phyloP scores from a whole-genome alignment of 495 filamentous ascomycete species.

The Penicillium canescens region DNA sequence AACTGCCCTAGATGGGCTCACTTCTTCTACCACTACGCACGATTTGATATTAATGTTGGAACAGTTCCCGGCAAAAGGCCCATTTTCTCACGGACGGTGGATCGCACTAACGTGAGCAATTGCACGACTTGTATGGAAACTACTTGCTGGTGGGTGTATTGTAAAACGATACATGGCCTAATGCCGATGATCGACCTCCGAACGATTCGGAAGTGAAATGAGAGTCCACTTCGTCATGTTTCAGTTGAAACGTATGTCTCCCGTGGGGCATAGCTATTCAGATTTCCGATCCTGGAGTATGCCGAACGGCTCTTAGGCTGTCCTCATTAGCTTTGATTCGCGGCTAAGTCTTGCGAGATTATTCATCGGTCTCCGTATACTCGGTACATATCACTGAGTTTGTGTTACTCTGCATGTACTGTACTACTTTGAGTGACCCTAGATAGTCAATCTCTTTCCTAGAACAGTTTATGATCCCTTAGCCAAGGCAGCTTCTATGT shows the following conservation, averaged over 20 bases:
- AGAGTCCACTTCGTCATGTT: background rate
- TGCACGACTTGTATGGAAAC: background rate
- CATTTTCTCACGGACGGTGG: conserved; percentile 1
- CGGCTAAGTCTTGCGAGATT: background rate
- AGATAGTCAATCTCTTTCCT: conserved; percentile 6
- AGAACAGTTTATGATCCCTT: background rate
- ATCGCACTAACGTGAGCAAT: background rate
- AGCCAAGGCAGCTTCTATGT: background rate
- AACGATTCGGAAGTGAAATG: background rate
- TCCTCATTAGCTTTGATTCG: conserved; percentile 11
- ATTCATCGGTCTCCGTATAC: background rate
- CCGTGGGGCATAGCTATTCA: conserved; percentile 10
- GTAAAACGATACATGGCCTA: background rate
- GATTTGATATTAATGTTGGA: background rate
- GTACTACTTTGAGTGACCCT: conserved; percentile 24
- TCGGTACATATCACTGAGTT: conserved; percentile 11
- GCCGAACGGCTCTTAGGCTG: conserved; percentile 11
- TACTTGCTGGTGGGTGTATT: too few species aligned
- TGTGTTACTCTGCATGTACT: conserved; percentile 11
- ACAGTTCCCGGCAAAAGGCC: background rate
- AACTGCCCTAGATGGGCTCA: background rate
- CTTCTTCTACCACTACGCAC: background rate
- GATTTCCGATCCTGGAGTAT: conserved; percentile 20
- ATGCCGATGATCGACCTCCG: background rate
- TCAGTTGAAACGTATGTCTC: background rate